Evolutionary conservation across 106 monocot genomes (phyloP), one percentile per base, ranked within the genome.

Genomic region (Apostasia shenzhenica): DNA sequence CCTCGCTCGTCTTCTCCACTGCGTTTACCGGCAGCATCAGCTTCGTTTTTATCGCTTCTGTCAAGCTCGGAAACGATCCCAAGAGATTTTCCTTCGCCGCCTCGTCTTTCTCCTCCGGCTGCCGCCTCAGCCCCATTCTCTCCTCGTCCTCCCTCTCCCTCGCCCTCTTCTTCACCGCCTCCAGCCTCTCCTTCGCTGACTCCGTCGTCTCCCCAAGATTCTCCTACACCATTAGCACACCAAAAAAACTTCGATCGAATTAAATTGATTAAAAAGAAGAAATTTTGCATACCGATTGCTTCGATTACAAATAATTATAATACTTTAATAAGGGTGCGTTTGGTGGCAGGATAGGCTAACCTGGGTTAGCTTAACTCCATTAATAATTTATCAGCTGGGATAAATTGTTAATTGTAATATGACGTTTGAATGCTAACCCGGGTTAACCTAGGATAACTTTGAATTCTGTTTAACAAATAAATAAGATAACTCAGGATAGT

Each of bases 151-250:
- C 54, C 11, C 45, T 58, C 39, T 80, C 75, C 54, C 55, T 73
- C 4, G 52, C 72, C 14, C 67, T 76, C 60, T 54, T 14, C 26
- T 66, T 51, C 59, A 66, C 38, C 14, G 74, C 79, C 54, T 85
- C 89, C 71, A 78, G 65, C 59, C 78, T 74, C 60, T 67, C 53
- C 68, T 57, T 64, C 13, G 82, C 69, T n/a, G 67, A 45, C 43
- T 86, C 74, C 37, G 71, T 42, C 40, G 72, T 68, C 63, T 75
- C 69, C 8, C 64, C 69, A 43, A 76, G 44, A 58, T 58, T 76
- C 59, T 82, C 80, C 86, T 86, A 73, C 45, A 52, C 2, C 11
- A 67, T 3, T 1, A 66, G 51, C 9, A 39, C 3, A 14, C 1
- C 47, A 48, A 4, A 6, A 26, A 40, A 61, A 7, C 10, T 51